These are phyloP conservation scores for Globisporangium alternatum DNA, from an alignment of 352 stramenopile genomes.

Conservation along the genomic window DNA sequence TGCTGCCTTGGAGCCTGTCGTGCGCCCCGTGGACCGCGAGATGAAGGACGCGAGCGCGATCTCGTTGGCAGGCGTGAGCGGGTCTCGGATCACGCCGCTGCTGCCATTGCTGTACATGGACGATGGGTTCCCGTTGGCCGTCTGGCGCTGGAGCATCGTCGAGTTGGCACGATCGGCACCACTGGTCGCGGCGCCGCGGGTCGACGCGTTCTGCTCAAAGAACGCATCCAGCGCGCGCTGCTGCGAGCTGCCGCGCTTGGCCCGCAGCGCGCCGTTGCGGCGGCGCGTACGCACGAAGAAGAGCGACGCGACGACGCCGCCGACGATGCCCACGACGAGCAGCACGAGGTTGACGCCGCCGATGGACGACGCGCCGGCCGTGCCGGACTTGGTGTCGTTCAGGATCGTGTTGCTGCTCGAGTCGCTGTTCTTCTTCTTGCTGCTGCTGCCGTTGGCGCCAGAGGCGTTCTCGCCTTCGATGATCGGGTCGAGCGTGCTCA, in stretches of 20 bases:
- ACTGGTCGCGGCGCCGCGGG: constrained; percentile 12
- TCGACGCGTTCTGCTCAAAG: constrained; percentile 46
- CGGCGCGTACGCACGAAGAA: constrained; percentile 51
- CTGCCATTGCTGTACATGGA: constrained; percentile 16
- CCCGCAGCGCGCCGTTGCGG: constrained; percentile 21
- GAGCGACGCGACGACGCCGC: constrained; percentile 41
- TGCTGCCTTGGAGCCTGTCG: not conserved
- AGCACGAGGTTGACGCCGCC: constrained; percentile 36
- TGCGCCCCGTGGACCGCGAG: not conserved
- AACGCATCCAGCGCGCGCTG: constrained; percentile 51
- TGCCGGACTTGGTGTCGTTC: constrained; percentile 23
- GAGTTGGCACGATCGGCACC: not conserved
- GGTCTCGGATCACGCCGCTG: constrained; percentile 19
- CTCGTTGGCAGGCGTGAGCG: constrained; percentile 33
- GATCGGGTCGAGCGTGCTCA: constrained; percentile 38
- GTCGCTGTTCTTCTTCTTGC: constrained; percentile 15
- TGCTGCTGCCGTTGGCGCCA: constrained; percentile 14
- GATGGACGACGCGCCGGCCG: constrained; percentile 21
- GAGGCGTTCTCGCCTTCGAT: constrained; percentile 12
- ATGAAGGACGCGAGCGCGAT: constrained; percentile 29
- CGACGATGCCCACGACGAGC: constrained; percentile 46
- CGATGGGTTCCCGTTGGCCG: constrained; percentile 7
- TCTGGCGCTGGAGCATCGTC: constrained; percentile 1
- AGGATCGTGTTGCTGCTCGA: constrained; percentile 9
- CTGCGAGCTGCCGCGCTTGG: constrained; percentile 30